phyloP scores from a whole-genome alignment of 306 rosid genomes.

The Pterocarpus santalinus region DNA sequence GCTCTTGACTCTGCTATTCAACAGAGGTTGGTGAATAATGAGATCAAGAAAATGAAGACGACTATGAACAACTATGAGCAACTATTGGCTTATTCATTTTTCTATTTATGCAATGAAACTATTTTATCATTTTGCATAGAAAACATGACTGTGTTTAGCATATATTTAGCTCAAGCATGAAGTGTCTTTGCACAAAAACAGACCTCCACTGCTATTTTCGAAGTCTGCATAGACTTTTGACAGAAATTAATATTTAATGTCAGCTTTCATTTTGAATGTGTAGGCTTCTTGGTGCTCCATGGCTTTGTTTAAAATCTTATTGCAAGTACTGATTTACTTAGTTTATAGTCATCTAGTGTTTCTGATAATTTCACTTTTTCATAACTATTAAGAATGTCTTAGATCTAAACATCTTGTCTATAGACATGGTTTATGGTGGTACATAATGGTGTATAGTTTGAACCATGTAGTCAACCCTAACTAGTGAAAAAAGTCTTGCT shows the following conservation, averaged over 20 bases:
- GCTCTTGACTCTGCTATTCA: background rate
- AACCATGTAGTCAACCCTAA: background rate
- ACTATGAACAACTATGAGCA: background rate
- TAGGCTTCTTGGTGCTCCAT: conserved; percentile 32
- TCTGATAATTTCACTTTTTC: conserved; percentile 15
- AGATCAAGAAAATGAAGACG: background rate
- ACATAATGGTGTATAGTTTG: background rate
- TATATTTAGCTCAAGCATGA: background rate
- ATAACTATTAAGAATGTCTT: background rate
- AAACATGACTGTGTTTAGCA: background rate
- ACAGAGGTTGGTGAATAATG: background rate
- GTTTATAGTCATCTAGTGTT: conserved; percentile 3
- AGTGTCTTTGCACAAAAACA: background rate
- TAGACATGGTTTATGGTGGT: background rate
- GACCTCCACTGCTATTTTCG: background rate
- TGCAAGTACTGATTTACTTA: background rate
- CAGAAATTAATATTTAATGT: background rate
- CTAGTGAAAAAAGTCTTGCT: background rate
- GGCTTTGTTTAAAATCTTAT: conserved; percentile 12
- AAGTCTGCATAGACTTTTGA: background rate
- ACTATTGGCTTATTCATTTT: too few relatives aligned
- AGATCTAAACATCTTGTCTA: background rate
- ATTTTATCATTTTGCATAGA: background rate
- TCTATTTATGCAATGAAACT: background rate
- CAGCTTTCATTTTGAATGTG: conserved; percentile 25